Base-by-base conservation (phyloP, 2,329 filamentous ascomycete genomes). In the Aspergillus nomiae region DNA sequence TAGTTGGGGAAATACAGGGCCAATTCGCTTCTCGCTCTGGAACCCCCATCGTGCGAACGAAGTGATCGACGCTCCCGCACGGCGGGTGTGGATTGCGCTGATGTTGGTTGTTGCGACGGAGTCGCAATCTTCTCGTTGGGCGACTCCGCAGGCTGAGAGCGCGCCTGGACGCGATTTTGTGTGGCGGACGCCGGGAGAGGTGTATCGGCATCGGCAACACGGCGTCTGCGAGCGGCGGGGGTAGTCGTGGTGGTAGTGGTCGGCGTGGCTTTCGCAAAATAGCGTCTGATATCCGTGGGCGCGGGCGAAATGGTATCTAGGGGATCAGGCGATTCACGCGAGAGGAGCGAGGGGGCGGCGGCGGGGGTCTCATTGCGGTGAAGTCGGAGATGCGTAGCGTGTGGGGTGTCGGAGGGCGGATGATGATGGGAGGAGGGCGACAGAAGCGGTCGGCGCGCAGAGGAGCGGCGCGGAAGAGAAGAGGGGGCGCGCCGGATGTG, bases 1-100 rank as follows among this genome's bases (percentile, higher is more conserved):
- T 97, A 98, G 73, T 96, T 94, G 58, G 91, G 89, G 74, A 98
- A 97, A 80, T 97, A 98, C 55, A 88, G 86, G 43, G 93, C 90
- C 65, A 98, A 84, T 74, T 97, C 94, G 79, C 93, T 97, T 84
- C 96, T 97, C 80, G 93, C 90, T 70, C 92, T 86, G 58, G 90
- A 90, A 12, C 90, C 91, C 71, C 86, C 86, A 74, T 96, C 92
- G 72, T 96, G 91, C 58, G 92, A 96, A 66, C 94, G 87, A 75
- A 97, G 82, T 74, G 92, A 94, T 72, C 94, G 82, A 76, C 87
- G 90, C 69, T 69, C 64, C 24, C 54, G 57, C 56, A 48, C 55
- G 41, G 55, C 56, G 26, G 61, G 54, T 28, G 56, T 58, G 26
- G 57, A 58, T 43, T 48, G 46, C 45, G 59, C 32, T 54, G 53